Base-by-base conservation (phyloP, 2,329 filamentous ascomycete genomes). In the Claviceps pusilla region DNA sequence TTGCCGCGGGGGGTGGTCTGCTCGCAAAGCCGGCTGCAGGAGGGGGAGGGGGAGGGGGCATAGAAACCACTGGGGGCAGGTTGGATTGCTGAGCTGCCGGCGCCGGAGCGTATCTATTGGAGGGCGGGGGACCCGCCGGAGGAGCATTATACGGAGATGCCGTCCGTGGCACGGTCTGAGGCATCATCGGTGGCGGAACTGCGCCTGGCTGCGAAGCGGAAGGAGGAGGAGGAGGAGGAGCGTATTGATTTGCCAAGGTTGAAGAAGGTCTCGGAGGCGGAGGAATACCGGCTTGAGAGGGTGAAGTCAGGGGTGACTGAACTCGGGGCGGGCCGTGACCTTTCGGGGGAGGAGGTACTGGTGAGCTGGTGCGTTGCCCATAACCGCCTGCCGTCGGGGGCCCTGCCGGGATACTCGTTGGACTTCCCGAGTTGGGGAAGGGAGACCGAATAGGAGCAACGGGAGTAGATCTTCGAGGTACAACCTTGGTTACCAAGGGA, bases 111-210 rank as follows among this genome's bases (percentile, higher is more conserved):
- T 94, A 94, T 63, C 88, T 76, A 71, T 82, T 88, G 10, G 82
- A 78, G 6, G 84, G 80, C n/a, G 87, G 83, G 5, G 80, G 74
- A 19, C 75, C 77, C 35, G 83, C 73, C 7, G 87, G 87, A 53
- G 90, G 86, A 42, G 86, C 80, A 63, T 90, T 89, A 69, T 95
- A 96, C 6, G 90, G 90, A 31, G 90, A 95, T 4, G 85, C 78
- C 33, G 85, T 89, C 59, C 89, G 83, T 28, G 83, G 78, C 52
- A 88, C 77, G 24, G 80, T 78, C 46, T 82, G 76, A 48, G 78
- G 78, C 52, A 68, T 61, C 56, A 68, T 61, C 56, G 76, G 70
- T 7, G 76, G 71, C 52, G 80, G 73, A 46, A 84, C 84, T 10
- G 82, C 80, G 60, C 90, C 88, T 3, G 77, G 72, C 75, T 48